Evolutionary conservation across 2,329 filamentous ascomycete species (phyloP).

Genomic region (Thielaviopsis musarum): DNA sequence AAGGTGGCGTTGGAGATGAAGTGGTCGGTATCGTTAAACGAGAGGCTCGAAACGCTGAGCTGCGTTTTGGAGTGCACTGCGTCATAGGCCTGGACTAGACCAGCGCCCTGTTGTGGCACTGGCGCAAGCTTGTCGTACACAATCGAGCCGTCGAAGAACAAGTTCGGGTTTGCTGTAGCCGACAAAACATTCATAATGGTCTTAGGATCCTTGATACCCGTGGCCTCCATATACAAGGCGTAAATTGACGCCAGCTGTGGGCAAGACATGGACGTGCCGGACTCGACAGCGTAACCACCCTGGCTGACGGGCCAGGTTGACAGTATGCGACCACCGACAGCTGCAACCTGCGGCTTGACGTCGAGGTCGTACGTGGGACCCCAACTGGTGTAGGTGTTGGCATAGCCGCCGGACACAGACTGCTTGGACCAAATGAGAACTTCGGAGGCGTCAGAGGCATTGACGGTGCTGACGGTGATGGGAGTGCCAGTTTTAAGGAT

Average conservation of each 20-base stretch:
- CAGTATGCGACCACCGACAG: slow-evolving; percentile 14
- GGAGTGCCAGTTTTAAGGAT: not conserved
- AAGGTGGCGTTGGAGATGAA: slow-evolving; percentile 21
- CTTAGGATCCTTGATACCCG: slow-evolving; percentile 26
- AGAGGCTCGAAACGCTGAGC: slow-evolving; percentile 22
- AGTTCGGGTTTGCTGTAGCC: slow-evolving; percentile 24
- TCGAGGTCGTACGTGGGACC: slow-evolving; percentile 13
- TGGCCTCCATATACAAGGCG: slow-evolving; percentile 21
- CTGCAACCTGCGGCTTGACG: slow-evolving; percentile 14
- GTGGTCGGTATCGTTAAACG: slow-evolving; percentile 29
- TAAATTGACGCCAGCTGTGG: slow-evolving; percentile 12
- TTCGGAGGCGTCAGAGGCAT: slow-evolving; percentile 15
- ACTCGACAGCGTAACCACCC: slow-evolving; percentile 11
- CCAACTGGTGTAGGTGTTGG: slow-evolving; percentile 14
- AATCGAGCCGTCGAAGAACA: slow-evolving; percentile 21
- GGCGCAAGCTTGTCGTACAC: slow-evolving; percentile 23
- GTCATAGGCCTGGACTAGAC: slow-evolving; percentile 26
- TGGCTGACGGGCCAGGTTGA: slow-evolving; percentile 12
- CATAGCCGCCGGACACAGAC: slow-evolving; percentile 22
- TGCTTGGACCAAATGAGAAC: slow-evolving; percentile 20
- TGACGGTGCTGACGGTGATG: not conserved
- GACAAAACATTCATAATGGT: slow-evolving; percentile 27
- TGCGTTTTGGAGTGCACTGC: slow-evolving; percentile 23
- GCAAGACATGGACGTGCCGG: slow-evolving; percentile 14
- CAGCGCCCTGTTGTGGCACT: slow-evolving; percentile 31